phyloP scores from a whole-genome alignment of 768 basidiomycete genomes.

The Atractiella rhizophila region DNA sequence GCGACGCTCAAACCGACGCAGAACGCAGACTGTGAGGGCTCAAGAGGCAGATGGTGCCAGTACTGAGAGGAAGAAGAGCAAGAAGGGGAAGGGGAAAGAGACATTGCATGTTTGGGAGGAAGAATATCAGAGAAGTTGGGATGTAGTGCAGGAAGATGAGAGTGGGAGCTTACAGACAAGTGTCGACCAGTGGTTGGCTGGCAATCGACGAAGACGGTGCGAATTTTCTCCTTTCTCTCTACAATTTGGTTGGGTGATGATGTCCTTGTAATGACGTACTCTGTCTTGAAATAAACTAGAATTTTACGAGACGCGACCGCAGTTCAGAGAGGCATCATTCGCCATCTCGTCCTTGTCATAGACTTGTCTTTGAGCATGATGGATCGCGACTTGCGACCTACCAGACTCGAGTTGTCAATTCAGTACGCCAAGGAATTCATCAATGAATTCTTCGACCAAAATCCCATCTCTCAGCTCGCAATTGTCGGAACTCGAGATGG shows the following conservation, averaged over 20 bases:
- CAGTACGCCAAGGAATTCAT: constrained; percentile 81
- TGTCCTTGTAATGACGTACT: no score
- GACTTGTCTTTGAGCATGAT: constrained; percentile 78
- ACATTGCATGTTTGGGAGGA: constrained; percentile 99
- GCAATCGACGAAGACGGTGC: constrained; percentile 58
- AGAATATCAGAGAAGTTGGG: constrained; percentile 81
- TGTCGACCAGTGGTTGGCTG: constrained; percentile 67
- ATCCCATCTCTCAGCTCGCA: constrained; percentile 88
- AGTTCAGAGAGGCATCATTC: constrained; percentile 80
- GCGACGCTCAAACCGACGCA: no score
- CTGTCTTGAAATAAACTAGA: constrained; percentile 22
- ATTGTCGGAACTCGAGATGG: constrained; percentile 79
- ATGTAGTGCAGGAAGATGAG: constrained; percentile 88
- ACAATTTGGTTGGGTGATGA: no score
- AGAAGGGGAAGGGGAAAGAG: constrained; percentile 10
- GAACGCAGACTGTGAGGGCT: neutral
- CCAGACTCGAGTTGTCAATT: constrained; percentile 67
- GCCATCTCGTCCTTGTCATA: constrained; percentile 73
- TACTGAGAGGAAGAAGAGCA: neutral
- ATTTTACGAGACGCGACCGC: constrained; percentile 58
- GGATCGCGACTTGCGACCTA: constrained; percentile 88
- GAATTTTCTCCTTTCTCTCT: constrained; percentile 8
- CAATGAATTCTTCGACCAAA: constrained; percentile 96
- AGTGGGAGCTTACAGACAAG: constrained; percentile 67
- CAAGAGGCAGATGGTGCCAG: neutral